Conservation (phyloP, 106 monocot genomes). For the Allium fistulosum region DNA sequence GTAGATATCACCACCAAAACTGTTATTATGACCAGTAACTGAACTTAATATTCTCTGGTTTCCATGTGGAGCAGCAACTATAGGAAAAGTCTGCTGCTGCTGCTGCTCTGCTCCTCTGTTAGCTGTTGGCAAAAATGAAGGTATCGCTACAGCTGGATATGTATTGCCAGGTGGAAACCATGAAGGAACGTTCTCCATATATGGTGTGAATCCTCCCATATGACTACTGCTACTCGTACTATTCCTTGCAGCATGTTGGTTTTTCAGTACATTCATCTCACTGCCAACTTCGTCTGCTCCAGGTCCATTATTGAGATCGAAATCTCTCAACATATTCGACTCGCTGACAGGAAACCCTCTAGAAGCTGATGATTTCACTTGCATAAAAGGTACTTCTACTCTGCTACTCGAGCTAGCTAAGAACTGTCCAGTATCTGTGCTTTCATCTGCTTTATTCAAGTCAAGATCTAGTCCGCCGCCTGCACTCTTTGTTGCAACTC, state of each 20-base stretch:
- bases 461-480: slow-evolving; percentile 75
- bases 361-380: slow-evolving; percentile 22
- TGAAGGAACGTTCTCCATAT: slow-evolving; percentile 41
- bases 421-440: slow-evolving; percentile 38
- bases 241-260: slow-evolving; percentile 11
- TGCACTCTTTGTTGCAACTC: slow-evolving; percentile 12
- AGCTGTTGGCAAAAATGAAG: slow-evolving; percentile 46
- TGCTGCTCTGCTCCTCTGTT: slow-evolving; percentile 62
- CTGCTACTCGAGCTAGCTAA: slow-evolving; percentile 20
- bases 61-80: slow-evolving; percentile 51
- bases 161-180: slow-evolving; percentile 69
- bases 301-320: slow-evolving; percentile 91
- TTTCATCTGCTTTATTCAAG: slow-evolving; percentile 70
- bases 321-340: slow-evolving; percentile 44
- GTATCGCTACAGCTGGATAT: slow-evolving; percentile 63
- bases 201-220: slow-evolving; percentile 55
- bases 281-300: slow-evolving; percentile 43
- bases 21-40: slow-evolving; percentile 15
- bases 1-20: slow-evolving; percentile 57
- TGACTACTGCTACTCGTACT: slow-evolving; percentile 21
- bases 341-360: slow-evolving; percentile 22
- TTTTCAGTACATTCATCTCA: slow-evolving; percentile 24
- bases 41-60: slow-evolving; percentile 53
- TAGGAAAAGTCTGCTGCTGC: slow-evolving; percentile 28
- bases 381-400: slow-evolving; percentile 39